Evolutionary conservation across 2,329 filamentous ascomycete species (phyloP).

Genomic region (Fusarium sp.): DNA sequence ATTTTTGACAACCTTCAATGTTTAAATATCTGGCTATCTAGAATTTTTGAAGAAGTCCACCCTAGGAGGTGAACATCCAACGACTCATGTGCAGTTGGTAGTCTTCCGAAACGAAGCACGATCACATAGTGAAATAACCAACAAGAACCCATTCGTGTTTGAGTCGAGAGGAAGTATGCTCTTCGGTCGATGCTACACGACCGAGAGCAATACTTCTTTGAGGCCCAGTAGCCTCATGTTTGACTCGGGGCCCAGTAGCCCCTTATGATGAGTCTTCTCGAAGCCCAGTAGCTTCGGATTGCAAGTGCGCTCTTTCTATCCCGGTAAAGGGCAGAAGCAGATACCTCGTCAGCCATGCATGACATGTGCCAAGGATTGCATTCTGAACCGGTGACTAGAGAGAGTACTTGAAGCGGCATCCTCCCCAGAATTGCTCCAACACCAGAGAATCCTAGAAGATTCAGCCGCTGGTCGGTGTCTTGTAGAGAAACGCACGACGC

Average conservation of each 20-base stretch:
- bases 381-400: conserved; percentile 14
- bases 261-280: conserved; percentile 28
- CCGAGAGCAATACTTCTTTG: background rate
- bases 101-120: conserved; percentile 36
- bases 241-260: conserved; percentile 24
- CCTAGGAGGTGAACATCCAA: conserved; percentile 38
- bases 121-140: conserved; percentile 34
- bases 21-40: conserved; percentile 24
- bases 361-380: background rate
- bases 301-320: conserved; percentile 19
- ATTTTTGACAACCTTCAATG: conserved; percentile 13
- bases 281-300: conserved; percentile 35
- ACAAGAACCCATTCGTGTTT: conserved; percentile 27
- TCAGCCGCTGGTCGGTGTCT: conserved; percentile 6
- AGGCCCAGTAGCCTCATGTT: conserved; percentile 27
- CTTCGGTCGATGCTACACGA: conserved; percentile 30
- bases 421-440: background rate
- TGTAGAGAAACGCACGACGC: background rate
- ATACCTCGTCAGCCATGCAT: background rate
- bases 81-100: conserved; percentile 34
- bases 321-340: conserved; percentile 6
- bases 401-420: conserved; percentile 14
- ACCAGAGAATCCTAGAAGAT: conserved; percentile 1
- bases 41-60: conserved; percentile 26
- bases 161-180: conserved; percentile 15